Base-by-base conservation (phyloP, 768 basidiomycete species). In the Tricholoma matsutake region DNA sequence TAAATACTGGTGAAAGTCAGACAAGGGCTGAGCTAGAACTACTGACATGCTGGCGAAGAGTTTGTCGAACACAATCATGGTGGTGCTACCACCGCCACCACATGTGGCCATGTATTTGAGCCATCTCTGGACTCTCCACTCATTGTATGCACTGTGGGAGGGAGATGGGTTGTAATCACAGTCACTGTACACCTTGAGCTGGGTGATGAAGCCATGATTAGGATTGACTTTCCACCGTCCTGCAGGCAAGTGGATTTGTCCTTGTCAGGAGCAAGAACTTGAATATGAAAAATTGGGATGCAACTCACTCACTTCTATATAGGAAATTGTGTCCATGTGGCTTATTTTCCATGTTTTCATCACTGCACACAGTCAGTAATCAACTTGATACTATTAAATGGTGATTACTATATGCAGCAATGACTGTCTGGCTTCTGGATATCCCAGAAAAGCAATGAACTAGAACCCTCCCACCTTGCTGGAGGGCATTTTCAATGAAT, bases 371-470 rank as follows among this genome's bases (percentile, higher is more conserved):
- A 55, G 28, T 10, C 1, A 20, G 57, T 18, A 52, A 18, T 29
- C 14, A 6, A 6, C 1, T 14, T 10, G 14, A 25, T 54, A 25
- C 32, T 13, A 25, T 13, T 28, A 58, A 45, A 57, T 39, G 61
- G 39, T 54, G 77, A 82, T 72, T 69, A 84, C 82, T 68, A 68
- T 81, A 86, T 14, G 83, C 84, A 54, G 80, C 81, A 28, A 86
- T 75, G 25, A 83, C 81, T 7, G 88, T 85, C 43, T 83, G 76
- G 63, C 88, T 89, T 62, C 89, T 78, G 0, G 87, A 91, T 7
- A 91, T 73, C 6, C 89, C 89, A 83, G 88, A 86, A 11, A 85
- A 76, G 68, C 89, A 91, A 63, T 92, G 89, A 14, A 91, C 85
- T 8, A 91, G 79, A 5, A 90, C 83, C 51, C 75, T 79, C 0